Evolutionary conservation across 345 rosid species (phyloP).

Genomic region (Eucalyptus pauciflora): DNA sequence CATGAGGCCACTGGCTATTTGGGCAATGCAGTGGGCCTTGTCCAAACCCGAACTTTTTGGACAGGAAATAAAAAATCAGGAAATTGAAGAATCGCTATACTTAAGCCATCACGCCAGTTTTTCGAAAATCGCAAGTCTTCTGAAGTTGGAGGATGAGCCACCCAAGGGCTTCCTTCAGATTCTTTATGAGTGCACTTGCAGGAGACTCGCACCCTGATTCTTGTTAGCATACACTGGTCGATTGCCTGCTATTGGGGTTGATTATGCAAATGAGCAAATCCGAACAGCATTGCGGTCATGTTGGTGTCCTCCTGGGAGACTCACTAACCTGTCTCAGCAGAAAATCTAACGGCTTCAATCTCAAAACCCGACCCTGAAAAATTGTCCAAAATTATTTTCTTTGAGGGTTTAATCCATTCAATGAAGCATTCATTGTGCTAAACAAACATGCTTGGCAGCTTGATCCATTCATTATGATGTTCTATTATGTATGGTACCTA

Average conservation of each 20-base stretch:
- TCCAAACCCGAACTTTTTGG: conserved; percentile 21
- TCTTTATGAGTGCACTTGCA: conserved; percentile 53
- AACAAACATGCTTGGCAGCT: not conserved
- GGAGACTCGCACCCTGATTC: conserved; percentile 19
- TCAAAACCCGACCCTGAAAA: not conserved
- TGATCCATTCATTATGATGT: not conserved
- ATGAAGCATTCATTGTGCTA: not conserved
- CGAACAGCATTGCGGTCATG: not conserved
- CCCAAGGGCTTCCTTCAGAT: conserved; percentile 38
- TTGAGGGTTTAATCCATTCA: not conserved
- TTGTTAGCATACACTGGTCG: not conserved
- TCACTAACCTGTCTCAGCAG: not conserved
- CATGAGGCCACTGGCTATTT: conserved; percentile 89
- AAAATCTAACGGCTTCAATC: not conserved
- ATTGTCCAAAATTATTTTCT: not conserved
- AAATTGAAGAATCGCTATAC: conserved; percentile 11
- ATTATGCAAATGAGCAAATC: not conserved
- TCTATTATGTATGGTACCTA: not conserved
- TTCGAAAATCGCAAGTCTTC: conserved; percentile 50
- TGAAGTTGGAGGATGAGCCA: conserved; percentile 32
- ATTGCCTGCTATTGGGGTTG: not conserved
- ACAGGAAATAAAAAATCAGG: conserved; percentile 8
- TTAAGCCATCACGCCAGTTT: conserved; percentile 37
- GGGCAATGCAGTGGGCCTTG: conserved; percentile 99
- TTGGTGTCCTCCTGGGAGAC: not conserved